Evolutionary conservation across 2,329 filamentous ascomycete genomes (phyloP), one percentile per base, ranked within the genome.

Genomic region (Pseudogymnoascus sp.): DNA sequence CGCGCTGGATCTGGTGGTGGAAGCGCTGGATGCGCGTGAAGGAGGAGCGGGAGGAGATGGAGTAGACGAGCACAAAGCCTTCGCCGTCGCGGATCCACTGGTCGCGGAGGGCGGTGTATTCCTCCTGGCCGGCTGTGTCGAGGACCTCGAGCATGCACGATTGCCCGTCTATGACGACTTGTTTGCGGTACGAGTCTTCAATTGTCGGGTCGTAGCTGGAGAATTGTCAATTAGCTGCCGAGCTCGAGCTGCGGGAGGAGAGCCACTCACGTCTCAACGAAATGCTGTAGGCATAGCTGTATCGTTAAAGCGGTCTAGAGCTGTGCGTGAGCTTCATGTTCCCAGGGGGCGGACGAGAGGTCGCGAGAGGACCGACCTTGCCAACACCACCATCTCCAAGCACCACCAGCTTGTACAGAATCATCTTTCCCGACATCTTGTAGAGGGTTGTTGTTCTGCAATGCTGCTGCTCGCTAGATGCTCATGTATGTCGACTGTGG

Each of bases 1-100:
- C 94, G 72, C 95, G 83, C 76, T 96, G 92, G 70, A 97, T 97
- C 77, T 97, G 94, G 74, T 93, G 89, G 77, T 97, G 91, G 74
- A 97, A 97, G 72, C 90, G 88, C 76, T 92, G 91, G 80, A 99
- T 97, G 74, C 93, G 89, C 63, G 89, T 87, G 74, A 97, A 97
- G 17, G 93, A 97, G 35, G 92, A 92, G 71, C 94, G 89, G 60
- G 93, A 97, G 12, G 94, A 96, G 77, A 99, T 97, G 80, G 92
- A 96, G 81, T 99, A 97, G 67, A 99, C 94, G 65, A 99, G 83
- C 31, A 99, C 91, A 74, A 97, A 97, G 17, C 94, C 94, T 76
- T 99, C 94, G 68, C 94, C 93, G 73, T 97, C 93, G 70, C 94
- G 87, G 75, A 97, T 97, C 93, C 93, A 97, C 79, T 97, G 94